A percentile compares a stretch with the other conserved stretches of the same genome.
These are phyloP conservation scores for Clonostachys chloroleuca DNA, from an alignment of 2,329 filamentous ascomycete species.

Conservation along the genomic window DNA sequence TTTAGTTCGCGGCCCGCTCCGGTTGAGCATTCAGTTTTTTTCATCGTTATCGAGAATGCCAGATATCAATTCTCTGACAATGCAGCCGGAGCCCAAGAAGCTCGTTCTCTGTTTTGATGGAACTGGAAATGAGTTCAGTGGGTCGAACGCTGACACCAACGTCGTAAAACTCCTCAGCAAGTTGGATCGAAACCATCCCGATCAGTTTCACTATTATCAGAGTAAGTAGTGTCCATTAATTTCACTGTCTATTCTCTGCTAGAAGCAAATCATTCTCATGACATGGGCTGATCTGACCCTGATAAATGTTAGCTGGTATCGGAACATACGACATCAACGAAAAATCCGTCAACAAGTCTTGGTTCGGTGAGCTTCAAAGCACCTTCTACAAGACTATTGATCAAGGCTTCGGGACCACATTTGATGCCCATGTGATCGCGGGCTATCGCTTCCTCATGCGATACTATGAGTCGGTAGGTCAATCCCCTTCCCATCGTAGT, in stretches of 20 bases:
- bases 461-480: constrained; percentile 39
- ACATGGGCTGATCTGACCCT: background rate
- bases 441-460: constrained; percentile 52
- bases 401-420: constrained; percentile 37
- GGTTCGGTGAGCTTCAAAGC: constrained; percentile 23
- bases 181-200: constrained; percentile 35
- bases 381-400: constrained; percentile 33
- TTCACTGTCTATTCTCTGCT: background rate
- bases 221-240: constrained; percentile 17
- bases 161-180: constrained; percentile 45
- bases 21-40: no score
- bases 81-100: constrained; percentile 22
- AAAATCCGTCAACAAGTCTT: constrained; percentile 29
- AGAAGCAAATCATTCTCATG: background rate
- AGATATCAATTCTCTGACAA: no score
- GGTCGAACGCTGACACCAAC: constrained; percentile 44
- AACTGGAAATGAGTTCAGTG: constrained; percentile 39
- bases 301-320: constrained; percentile 30
- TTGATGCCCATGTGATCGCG: constrained; percentile 45
- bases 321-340: constrained; percentile 43
- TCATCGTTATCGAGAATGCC: no score
- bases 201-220: constrained; percentile 46
- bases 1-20: no score
- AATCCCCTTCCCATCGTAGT: no score
- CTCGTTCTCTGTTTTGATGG: constrained; percentile 44